Base-by-base conservation (phyloP, 1,284 basidiomycete genomes). In the Leucoagaricus sp. region DNA sequence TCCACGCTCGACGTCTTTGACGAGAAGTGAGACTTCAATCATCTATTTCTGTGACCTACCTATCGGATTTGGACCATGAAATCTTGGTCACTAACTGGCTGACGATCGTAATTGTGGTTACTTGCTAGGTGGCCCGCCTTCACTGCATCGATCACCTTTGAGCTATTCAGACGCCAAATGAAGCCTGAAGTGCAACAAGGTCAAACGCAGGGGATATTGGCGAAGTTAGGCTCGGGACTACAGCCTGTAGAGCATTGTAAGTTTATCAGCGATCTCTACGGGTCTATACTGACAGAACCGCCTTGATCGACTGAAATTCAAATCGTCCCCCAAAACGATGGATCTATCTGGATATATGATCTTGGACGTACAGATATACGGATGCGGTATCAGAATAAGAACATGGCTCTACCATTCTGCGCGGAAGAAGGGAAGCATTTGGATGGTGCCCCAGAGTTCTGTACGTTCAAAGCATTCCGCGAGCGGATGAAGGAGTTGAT, bases 1-100 rank as follows among this genome's bases (percentile, higher is more conserved):
- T 75, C 77, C 21, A 88, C 89, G 1, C 74, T 94, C 2, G 91
- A 91, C 61, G 85, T 86, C 2, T 93, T 86, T 68, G 89, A 93
- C 63, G 80, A 89, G 3, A 82, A 80, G 83, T 91, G 64, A 34
- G 76, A 69, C 9, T 7, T 57, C 6, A 12, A 7, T 6, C 31
- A 12, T 33, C 31, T 33, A 33, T 33, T 12, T 33, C 7, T 33
- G 31, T 12, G 12, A 7, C 31, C 12, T 33, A 33, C 12, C 31
- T 12, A 33, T 33, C 31, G 31, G 6, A 33, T 33, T 33, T 33
- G 31, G 31, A 33, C 7, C 31, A 33, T 33, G 31, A 33, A 7
- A 33, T 33, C 31, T 33, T 6, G 12, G 31, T 33, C 6, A 33
- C 31, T 23, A 34, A 42, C 19, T 26, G 19, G 33, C 46, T 23